These are phyloP conservation scores for Herpomyces periplanetae DNA, from an alignment of 2,329 filamentous ascomycete genomes.

Conservation along the genomic window DNA sequence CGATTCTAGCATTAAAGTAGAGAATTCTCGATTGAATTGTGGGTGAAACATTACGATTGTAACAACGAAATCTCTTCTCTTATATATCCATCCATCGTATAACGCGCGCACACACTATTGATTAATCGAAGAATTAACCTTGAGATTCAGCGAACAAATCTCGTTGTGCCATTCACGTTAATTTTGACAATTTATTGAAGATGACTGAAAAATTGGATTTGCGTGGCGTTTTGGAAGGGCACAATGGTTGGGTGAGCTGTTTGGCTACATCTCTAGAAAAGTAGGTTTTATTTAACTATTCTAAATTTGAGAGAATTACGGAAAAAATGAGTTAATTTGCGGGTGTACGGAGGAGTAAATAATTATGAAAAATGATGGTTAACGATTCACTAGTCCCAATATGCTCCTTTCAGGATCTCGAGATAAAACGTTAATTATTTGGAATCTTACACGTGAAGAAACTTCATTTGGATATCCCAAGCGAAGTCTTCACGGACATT, in stretches of 20 bases:
- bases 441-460: conserved; percentile 98
- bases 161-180: too few species aligned
- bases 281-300: conserved; percentile 14
- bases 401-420: conserved; percentile 92
- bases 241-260: conserved; percentile 97
- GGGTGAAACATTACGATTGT: too few species aligned
- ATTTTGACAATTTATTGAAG: too few species aligned
- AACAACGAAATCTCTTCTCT: too few species aligned
- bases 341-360: too few species aligned
- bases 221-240: conserved; percentile 89
- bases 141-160: too few species aligned
- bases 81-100: too few species aligned
- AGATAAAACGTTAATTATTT: conserved; percentile 99
- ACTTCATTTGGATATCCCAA: conserved; percentile 94
- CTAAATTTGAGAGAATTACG: conserved; percentile 1
- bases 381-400: conserved; percentile 30
- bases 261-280: conserved; percentile 97
- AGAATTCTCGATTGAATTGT: too few species aligned
- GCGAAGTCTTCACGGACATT: conserved; percentile 92
- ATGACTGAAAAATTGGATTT: conserved; percentile 87
- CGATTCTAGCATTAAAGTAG: too few species aligned
- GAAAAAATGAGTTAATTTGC: conserved; percentile 4
- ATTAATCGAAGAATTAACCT: too few species aligned
- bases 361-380: conserved; percentile 6
- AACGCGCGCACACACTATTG: too few species aligned